Conservation (phyloP, 768 basidiomycete species). For the Auriculariales sp. region DNA sequence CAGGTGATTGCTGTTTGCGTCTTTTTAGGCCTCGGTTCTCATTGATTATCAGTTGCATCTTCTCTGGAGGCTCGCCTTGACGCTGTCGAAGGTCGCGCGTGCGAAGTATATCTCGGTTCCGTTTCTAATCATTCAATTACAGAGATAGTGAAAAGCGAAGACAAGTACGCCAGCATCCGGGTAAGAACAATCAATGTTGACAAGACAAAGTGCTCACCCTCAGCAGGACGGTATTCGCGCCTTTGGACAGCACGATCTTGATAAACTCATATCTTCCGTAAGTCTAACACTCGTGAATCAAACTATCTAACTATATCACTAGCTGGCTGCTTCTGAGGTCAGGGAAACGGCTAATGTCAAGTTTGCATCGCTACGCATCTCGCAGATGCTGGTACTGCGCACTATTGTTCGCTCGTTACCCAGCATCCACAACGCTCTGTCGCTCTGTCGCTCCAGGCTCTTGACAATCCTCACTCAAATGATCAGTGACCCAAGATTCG, state of each 20-base stretch:
- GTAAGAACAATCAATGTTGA: slow-evolving; percentile 51
- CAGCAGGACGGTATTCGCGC: background rate
- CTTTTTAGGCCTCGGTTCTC: background rate
- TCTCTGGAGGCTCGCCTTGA: slow-evolving; percentile 74
- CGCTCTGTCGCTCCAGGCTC: slow-evolving; percentile 41
- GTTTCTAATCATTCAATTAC: slow-evolving; percentile 6
- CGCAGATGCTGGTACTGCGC: slow-evolving; percentile 69
- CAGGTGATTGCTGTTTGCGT: slow-evolving; percentile 26
- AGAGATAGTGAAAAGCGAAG: slow-evolving; percentile 71
- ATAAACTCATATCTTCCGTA: slow-evolving; percentile 4
- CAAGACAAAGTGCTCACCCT: slow-evolving; percentile 63
- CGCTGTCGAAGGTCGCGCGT: slow-evolving; percentile 55
- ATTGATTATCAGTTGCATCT: slow-evolving; percentile 27
- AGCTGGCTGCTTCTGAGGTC: slow-evolving; percentile 58
- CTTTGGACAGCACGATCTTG: background rate
- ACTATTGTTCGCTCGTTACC: slow-evolving; percentile 57
- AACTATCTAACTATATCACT: background rate
- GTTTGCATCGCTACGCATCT: slow-evolving; percentile 50
- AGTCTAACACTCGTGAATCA: background rate
- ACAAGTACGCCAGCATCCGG: slow-evolving; percentile 51
- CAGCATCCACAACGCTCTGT: slow-evolving; percentile 43
- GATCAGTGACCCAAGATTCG: slow-evolving; percentile 59
- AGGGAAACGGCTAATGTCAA: slow-evolving; percentile 36
- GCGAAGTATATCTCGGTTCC: background rate
- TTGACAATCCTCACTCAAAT: slow-evolving; percentile 51